Evolutionary conservation across 805 yeast species (phyloP).

Genomic region (Candida incommunis): DNA sequence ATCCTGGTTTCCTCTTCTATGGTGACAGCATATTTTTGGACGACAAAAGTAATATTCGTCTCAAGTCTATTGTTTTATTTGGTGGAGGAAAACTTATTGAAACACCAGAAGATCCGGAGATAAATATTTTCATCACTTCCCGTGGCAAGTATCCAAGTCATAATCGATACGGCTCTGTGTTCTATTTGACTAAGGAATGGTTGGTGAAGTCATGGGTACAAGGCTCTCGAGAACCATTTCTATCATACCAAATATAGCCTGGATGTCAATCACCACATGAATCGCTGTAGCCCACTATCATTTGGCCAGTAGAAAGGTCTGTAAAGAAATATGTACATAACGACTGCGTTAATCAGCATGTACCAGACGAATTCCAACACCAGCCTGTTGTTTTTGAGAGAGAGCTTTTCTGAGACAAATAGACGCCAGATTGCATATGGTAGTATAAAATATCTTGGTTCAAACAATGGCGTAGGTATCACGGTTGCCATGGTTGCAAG

Average conservation of each 20-base stretch:
- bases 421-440: conserved; percentile 71
- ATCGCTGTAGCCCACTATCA: conserved; percentile 45
- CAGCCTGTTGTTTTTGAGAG: conserved; percentile 24
- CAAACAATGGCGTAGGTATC: conserved; percentile 84
- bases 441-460: conserved; percentile 81
- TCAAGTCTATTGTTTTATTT: conserved; percentile 5
- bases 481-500: conserved; percentile 45
- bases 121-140: conserved; percentile 1
- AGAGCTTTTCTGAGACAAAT: conserved; percentile 22
- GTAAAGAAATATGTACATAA: conserved; percentile 41
- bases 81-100: conserved; percentile 30
- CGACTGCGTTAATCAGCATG: conserved; percentile 35
- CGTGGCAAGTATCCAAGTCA: neutral
- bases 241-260: no score
- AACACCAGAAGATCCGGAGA: conserved; percentile 13
- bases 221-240: neutral
- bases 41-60: conserved; percentile 6
- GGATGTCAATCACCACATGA: conserved; percentile 59
- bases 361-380: conserved; percentile 50
- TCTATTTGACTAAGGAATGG: neutral
- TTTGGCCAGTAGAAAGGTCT: conserved; percentile 59
- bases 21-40: conserved; percentile 15
- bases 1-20: conserved; percentile 11
- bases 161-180: neutral
- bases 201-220: neutral